Base-by-base conservation (phyloP, 768 basidiomycete genomes). In the Boletus rubescentipes region DNA sequence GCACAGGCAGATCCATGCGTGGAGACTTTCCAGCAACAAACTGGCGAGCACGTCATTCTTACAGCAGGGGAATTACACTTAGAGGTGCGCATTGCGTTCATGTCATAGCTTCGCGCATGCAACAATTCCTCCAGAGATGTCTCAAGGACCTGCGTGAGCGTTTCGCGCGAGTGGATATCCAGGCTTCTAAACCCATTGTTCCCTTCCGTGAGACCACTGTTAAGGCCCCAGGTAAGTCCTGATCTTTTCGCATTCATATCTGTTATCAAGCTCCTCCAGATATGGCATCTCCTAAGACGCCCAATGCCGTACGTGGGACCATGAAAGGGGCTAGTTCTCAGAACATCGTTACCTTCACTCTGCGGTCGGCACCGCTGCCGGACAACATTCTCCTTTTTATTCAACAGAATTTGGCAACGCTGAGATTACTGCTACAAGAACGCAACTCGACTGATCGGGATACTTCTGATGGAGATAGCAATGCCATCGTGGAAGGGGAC, bases 1-100 rank as follows among this genome's bases (percentile, higher is more conserved):
- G 89, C 87, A 60, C 95, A 98, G 67, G 88, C 94, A 5, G 97
- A 98, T 73, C 96, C 97, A 1, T 98, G 94, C 59, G 95, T 96
- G 5, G 93, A 98, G 67, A 95, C 91, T 0, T 94, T 98, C 69
- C 94, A 98, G 61, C 97, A 98, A 71, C 84, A 92, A 63, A 97
- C 95, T 0, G 97, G 97, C 31, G 97, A 99, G 69, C 89, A 97
- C 69, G 97, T 99, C 51, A 97, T 99, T 58, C 72, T 98, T 55
- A 91, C 91, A 3, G 97, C 97, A 1, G 97, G 97, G 31, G 96
- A 98, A 66, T 73, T 99, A 42, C 97, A 98, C 71, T 75, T 98
- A 23, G 97, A 98, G 84, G 94, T 93, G 50, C 35, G 77, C 57
- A 40, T 29, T 20, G 12, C 10, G 7, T 39, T 51, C 39, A 47